Percentiles rank a stretch among this genome's conserved stretches.
phyloP scores from a whole-genome alignment of 2,329 filamentous ascomycete genomes.

The Dactylella cylindrospora region DNA sequence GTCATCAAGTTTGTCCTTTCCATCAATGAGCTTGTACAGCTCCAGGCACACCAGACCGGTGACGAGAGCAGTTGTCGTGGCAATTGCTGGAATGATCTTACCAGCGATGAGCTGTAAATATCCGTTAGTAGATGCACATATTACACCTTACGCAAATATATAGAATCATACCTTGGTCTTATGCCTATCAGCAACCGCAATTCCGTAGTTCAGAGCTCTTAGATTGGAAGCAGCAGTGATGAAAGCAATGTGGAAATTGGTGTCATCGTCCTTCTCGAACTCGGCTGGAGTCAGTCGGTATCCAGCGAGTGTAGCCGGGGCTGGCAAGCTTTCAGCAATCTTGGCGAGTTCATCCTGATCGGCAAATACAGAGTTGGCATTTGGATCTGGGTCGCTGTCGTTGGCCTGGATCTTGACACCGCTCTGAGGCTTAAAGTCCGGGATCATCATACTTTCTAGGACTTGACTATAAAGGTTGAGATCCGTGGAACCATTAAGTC shows the following conservation, averaged over 20 bases:
- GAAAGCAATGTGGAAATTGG: conserved; percentile 98
- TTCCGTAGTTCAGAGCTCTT: conserved; percentile 97
- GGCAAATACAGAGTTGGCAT: conserved; percentile 65
- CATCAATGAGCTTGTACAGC: conserved; percentile 93
- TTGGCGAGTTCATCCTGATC: conserved; percentile 75
- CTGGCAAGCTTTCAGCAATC: conserved; percentile 71
- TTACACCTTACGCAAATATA: not conserved
- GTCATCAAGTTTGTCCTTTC: conserved; percentile 93
- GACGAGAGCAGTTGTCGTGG: conserved; percentile 92
- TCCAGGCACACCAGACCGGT: conserved; percentile 91
- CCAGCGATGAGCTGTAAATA: conserved; percentile 73
- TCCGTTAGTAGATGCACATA: not conserved
- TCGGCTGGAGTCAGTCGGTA: conserved; percentile 91
- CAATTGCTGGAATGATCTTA: conserved; percentile 98
- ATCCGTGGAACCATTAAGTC: conserved; percentile 80
- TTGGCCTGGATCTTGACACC: conserved; percentile 95
- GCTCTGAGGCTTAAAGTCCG: conserved; percentile 87
- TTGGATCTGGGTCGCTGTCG: conserved; percentile 92
- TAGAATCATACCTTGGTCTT: conserved; percentile 74
- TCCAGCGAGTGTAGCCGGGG: conserved; percentile 76
- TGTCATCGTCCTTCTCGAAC: conserved; percentile 98
- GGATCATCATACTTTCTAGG: conserved; percentile 88
- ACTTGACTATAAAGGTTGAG: conserved; percentile 75
- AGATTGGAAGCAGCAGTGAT: conserved; percentile 96
- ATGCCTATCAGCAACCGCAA: conserved; percentile 85